Evolutionary conservation across 768 basidiomycete genomes (phyloP).

Genomic region (Hygrophorus pudorinus): DNA sequence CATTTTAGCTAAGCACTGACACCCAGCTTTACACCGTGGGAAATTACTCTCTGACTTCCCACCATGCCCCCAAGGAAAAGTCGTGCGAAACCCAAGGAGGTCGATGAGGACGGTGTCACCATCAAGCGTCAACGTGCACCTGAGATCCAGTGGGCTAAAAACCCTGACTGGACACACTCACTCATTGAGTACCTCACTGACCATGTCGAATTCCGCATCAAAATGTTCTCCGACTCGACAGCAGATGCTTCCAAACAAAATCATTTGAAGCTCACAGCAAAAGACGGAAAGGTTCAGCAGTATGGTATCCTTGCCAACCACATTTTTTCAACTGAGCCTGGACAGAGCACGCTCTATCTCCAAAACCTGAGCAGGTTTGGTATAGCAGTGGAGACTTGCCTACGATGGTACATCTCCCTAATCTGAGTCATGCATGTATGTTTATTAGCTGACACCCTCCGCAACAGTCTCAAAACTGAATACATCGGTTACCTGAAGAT

Average conservation of each 20-base stretch:
- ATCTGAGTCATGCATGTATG: too few species aligned
- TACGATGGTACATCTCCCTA: slow-evolving; percentile 4
- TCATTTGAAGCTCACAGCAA: slow-evolving; percentile 11
- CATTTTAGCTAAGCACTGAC: neutral
- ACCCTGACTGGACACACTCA: neutral
- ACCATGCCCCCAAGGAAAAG: neutral
- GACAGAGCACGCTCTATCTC: slow-evolving; percentile 5
- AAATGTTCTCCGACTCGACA: slow-evolving; percentile 21
- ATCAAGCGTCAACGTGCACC: too few species aligned
- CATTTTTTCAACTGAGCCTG: slow-evolving; percentile 14
- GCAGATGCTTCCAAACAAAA: too few species aligned
- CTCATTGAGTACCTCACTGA: slow-evolving; percentile 5
- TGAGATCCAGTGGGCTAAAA: too few species aligned
- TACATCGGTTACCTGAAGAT: slow-evolving; percentile 8
- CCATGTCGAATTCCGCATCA: slow-evolving; percentile 9
- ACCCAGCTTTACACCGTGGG: neutral
- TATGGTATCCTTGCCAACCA: slow-evolving; percentile 12
- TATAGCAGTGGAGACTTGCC: slow-evolving; percentile 12
- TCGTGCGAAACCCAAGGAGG: too few species aligned
- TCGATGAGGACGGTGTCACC: too few species aligned
- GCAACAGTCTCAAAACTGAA: too few species aligned
- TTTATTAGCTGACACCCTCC: too few species aligned
- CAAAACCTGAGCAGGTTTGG: slow-evolving; percentile 10
- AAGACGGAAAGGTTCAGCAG: slow-evolving; percentile 13
- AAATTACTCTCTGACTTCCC: neutral